phyloP scores from a whole-genome alignment of 768 basidiomycete species.

The Calocera viscosa region DNA sequence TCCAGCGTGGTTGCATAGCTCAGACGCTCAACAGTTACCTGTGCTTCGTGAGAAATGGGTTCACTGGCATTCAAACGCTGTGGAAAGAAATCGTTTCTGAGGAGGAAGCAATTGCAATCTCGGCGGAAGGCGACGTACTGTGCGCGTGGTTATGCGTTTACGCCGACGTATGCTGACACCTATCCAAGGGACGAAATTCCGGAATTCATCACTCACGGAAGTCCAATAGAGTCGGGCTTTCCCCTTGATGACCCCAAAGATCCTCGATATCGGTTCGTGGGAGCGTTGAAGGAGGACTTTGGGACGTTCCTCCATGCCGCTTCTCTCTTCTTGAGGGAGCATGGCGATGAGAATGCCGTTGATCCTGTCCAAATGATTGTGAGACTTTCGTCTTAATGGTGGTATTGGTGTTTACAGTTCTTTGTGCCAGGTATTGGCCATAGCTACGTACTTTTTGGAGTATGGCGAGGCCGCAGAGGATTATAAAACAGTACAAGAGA shows the following conservation, averaged over 20 bases:
- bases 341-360: conserved; percentile 69
- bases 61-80: conserved; percentile 60
- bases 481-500: conserved; percentile 13
- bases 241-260: conserved; percentile 53
- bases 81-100: conserved; percentile 41
- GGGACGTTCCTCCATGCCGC: conserved; percentile 60
- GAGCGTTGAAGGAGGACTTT: conserved; percentile 44
- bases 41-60: conserved; percentile 60
- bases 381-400: conserved; percentile 17
- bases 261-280: conserved; percentile 50
- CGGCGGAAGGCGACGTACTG: conserved; percentile 55
- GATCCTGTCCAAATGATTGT: conserved; percentile 69
- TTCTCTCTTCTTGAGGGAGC: conserved; percentile 50
- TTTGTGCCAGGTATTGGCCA: conserved; percentile 42
- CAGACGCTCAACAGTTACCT: conserved; percentile 37
- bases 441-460: conserved; percentile 59
- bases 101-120: conserved; percentile 36
- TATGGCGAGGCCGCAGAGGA: conserved; percentile 41
- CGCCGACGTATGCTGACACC: background rate
- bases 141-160: conserved; percentile 29
- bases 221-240: conserved; percentile 53
- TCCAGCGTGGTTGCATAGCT: conserved; percentile 5
- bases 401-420: background rate
- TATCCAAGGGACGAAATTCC: conserved; percentile 50
- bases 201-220: conserved; percentile 59